Conservation (phyloP, 352 stramenopile species). For the Globisporangium splendens region DNA sequence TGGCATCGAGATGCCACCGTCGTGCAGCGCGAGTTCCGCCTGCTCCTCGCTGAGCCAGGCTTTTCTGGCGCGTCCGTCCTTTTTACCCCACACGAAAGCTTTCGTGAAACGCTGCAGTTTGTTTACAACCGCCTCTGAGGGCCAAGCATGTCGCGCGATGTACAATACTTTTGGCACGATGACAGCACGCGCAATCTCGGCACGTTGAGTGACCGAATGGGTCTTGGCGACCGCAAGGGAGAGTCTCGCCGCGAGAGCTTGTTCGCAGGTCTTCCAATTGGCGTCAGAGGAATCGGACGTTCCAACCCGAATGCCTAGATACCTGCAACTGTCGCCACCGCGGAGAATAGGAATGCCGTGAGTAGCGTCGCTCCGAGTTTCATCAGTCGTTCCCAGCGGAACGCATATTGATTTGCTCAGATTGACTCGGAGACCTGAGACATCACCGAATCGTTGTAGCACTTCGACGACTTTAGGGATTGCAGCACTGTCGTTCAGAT, state of each 20-base stretch:
- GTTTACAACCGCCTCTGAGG: not conserved
- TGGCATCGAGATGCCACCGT: not conserved
- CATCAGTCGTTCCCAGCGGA: not conserved
- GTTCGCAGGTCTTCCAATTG: not conserved
- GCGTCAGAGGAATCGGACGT: not conserved
- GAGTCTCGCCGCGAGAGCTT: not conserved
- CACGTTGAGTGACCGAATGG: conserved; percentile 3
- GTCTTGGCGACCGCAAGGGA: not conserved
- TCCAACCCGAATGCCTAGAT: not conserved
- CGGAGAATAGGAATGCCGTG: not conserved
- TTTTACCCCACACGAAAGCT: not conserved
- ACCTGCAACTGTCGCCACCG: not conserved
- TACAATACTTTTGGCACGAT: conserved; percentile 2
- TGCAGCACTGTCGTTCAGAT: no score
- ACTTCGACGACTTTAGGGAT: not conserved
- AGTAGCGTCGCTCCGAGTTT: not conserved
- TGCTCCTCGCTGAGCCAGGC: not conserved
- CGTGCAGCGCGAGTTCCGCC: not conserved
- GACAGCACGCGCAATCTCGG: conserved; percentile 4
- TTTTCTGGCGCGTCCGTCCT: not conserved
- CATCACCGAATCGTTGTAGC: not conserved
- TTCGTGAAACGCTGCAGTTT: not conserved
- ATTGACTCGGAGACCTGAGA: not conserved
- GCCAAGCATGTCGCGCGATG: not conserved
- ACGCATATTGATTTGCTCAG: not conserved